phyloP scores from a whole-genome alignment of 2,329 filamentous ascomycete species.

The Lachnellula hyalina region DNA sequence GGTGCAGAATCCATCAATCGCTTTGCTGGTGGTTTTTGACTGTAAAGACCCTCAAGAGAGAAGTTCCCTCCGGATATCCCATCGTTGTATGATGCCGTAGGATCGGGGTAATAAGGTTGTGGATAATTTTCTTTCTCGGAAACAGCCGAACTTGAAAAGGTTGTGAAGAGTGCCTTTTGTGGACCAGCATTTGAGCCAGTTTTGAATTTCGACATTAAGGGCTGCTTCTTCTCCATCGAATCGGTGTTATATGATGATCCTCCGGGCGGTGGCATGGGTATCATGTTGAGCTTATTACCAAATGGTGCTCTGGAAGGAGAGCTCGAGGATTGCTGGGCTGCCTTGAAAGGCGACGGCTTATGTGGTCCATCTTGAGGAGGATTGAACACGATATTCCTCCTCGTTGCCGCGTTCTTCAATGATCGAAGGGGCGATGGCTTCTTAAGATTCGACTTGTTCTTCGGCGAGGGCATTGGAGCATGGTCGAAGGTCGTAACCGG shows the following conservation, averaged over 20 bases:
- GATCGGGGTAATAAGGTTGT: constrained; percentile 43
- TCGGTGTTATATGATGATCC: constrained; percentile 53
- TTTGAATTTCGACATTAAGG: constrained; percentile 54
- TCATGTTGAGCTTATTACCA: constrained; percentile 59
- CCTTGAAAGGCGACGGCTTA: constrained; percentile 66
- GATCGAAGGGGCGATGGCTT: constrained; percentile 36
- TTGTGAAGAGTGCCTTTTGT: constrained; percentile 47
- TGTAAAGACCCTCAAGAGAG: constrained; percentile 46
- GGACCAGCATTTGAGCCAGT: constrained; percentile 23
- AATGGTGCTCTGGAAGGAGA: constrained; percentile 58
- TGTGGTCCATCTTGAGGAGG: constrained; percentile 47
- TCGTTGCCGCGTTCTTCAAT: constrained; percentile 36
- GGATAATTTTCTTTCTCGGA: constrained; percentile 53
- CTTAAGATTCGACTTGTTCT: constrained; percentile 18
- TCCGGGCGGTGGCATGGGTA: constrained; percentile 61
- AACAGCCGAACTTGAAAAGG: constrained; percentile 31
- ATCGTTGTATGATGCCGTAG: constrained; percentile 34
- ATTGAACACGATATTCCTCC: constrained; percentile 62
- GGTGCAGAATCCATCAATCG: constrained; percentile 70
- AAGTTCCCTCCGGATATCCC: constrained; percentile 35
- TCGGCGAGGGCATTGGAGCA: constrained; percentile 28
- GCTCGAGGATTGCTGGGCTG: constrained; percentile 46
- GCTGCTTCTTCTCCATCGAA: constrained; percentile 62
- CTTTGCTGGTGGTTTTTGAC: constrained; percentile 48
- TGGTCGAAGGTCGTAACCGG: constrained; percentile 39